Percentiles rank a stretch among this genome's conserved stretches.
phyloP scores from a whole-genome alignment of 2,329 filamentous ascomycete species.

The Microcyclospora pomicola region DNA sequence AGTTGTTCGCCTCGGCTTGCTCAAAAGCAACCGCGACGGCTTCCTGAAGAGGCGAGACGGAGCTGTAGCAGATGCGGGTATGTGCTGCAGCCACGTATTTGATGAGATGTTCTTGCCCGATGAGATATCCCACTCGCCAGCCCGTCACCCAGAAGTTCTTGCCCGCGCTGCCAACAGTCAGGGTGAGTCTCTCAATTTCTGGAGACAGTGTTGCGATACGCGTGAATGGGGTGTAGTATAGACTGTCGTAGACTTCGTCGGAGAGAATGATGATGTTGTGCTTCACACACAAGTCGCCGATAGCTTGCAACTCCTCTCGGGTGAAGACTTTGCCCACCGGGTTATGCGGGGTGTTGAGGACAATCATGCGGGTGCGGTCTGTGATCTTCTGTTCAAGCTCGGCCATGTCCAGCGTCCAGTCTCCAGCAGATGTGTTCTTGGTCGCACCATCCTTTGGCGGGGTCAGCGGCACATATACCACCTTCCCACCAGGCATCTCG shows the following conservation, averaged over 20 bases:
- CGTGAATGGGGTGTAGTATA: slow-evolving; percentile 92
- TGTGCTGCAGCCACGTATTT: slow-evolving; percentile 86
- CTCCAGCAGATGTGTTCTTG: slow-evolving; percentile 67
- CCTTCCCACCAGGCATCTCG: slow-evolving; percentile 90
- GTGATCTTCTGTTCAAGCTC: slow-evolving; percentile 73
- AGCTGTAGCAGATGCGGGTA: slow-evolving; percentile 90
- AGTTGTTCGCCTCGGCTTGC: slow-evolving; percentile 67
- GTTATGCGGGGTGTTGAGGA: slow-evolving; percentile 81
- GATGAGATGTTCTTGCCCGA: slow-evolving; percentile 77
- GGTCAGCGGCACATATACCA: slow-evolving; percentile 89
- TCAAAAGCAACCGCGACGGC: slow-evolving; percentile 90
- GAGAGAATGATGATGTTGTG: slow-evolving; percentile 42
- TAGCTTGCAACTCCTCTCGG: slow-evolving; percentile 63
- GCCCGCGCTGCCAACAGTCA: slow-evolving; percentile 89
- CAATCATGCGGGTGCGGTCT: slow-evolving; percentile 87
- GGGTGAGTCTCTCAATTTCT: slow-evolving; percentile 71
- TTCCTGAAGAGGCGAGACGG: slow-evolving; percentile 86
- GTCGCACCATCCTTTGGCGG: slow-evolving; percentile 68
- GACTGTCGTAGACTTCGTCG: slow-evolving; percentile 67
- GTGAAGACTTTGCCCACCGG: slow-evolving; percentile 94
- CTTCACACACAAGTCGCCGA: slow-evolving; percentile 81
- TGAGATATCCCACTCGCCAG: slow-evolving; percentile 92
- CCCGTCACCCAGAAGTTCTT: slow-evolving; percentile 98
- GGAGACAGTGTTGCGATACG: slow-evolving; percentile 81
- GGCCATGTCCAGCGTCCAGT: slow-evolving; percentile 79